Base-by-base conservation (phyloP, 768 basidiomycete species). In the Russula emetica region DNA sequence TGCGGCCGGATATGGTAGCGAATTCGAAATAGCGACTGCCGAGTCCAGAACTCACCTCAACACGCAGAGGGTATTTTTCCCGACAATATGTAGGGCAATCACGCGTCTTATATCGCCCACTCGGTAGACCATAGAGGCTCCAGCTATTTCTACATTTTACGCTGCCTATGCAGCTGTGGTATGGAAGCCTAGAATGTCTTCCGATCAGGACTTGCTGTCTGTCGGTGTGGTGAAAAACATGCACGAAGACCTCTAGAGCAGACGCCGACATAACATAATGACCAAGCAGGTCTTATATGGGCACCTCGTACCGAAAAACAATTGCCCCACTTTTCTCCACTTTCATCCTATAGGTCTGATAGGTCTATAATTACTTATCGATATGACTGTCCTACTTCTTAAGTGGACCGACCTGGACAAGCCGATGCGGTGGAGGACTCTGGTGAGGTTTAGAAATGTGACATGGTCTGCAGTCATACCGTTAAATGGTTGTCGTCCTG, bases 21-120 rank as follows among this genome's bases (percentile, higher is more conserved):
- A 30, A 87, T 86, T 82, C 77, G 79, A 30, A 87, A 86, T 82
- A 85, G 85, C n/a, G n/a, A n/a, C n/a, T 2, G 85, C 88, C 18
- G 77, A 70, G 10, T 94, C 94, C 73, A 79, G 92, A 54, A 89
- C 86, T 5, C 93, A 94, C 73, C 80, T 94, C 58, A 95, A 94
- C 76, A 89, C 88, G 0, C 88, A 91, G 72, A 91, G 91, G 80
- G 88, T 85, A 71, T 30, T 30, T 16, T 28, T 30, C 22, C n/a
- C 6, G 28, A 22, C 16, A 32, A 6, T 38, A 22, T 42, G 10
- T 42, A 16, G 55, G 40, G 13, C 14, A 42, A 42, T 34, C 0
- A 24, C 24, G 36, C 24, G 14, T 28, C 16, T 40, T 47, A 57
- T 26, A 8, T 47, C 38, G 32, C 28, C 44, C 30, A 57, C 36